Percentiles rank a stretch among this genome's conserved stretches.
Evolutionary conservation across 176 grass and related monocot species (phyloP).

Genomic region (Eragrostis nindensis): DNA sequence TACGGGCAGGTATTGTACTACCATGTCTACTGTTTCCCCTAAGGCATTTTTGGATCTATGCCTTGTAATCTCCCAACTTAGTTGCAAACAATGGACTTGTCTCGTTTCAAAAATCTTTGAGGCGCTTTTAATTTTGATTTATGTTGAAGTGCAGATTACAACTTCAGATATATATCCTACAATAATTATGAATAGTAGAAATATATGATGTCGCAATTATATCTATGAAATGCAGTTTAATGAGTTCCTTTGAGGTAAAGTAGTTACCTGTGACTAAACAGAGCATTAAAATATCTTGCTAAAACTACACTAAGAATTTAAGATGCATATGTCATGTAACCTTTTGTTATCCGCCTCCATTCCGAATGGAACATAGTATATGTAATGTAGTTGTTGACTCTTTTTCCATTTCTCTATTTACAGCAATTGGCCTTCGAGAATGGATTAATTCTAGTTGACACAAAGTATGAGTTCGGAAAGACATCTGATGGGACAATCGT

Average conservation of each 20-base stretch:
- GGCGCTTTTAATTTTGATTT: conserved; percentile 7
- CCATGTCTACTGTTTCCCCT: conserved; percentile 21
- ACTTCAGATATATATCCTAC: background rate
- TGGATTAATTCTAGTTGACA: conserved; percentile 88
- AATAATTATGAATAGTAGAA: background rate
- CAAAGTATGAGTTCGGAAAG: conserved; percentile 98
- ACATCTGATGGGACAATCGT: conserved; percentile 77
- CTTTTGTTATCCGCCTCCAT: too few species aligned
- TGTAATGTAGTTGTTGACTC: background rate
- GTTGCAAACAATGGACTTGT: background rate
- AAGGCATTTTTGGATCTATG: conserved; percentile 15
- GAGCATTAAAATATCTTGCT: background rate
- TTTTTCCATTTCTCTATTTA: conserved; percentile 32
- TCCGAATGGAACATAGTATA: too few species aligned
- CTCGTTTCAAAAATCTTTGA: background rate
- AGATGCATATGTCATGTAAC: too few species aligned
- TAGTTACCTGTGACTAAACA: background rate
- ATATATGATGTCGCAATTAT: background rate
- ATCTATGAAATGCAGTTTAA: background rate
- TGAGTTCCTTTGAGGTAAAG: background rate
- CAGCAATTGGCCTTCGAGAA: conserved; percentile 88
- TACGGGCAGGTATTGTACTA: conserved; percentile 67
- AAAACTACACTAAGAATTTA: background rate
- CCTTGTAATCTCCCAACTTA: background rate
- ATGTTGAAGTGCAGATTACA: background rate